These are phyloP conservation scores for Aspergillus proliferans DNA, from an alignment of 2,329 filamentous ascomycete genomes.

Conservation along the genomic window DNA sequence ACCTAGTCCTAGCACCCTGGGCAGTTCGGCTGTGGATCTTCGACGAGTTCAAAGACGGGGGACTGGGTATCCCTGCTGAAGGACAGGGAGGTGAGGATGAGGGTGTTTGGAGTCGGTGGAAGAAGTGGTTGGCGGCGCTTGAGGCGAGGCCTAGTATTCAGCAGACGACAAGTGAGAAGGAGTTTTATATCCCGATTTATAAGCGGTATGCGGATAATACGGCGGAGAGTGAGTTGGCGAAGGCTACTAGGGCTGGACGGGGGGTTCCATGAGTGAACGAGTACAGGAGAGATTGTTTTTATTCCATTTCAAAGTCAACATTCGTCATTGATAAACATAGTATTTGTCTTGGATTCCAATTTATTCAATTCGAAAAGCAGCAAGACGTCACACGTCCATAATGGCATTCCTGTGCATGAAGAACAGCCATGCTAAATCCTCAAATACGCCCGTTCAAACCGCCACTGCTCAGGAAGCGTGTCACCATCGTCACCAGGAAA, in stretches of 20 bases:
- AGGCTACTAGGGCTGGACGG: conserved; percentile 57
- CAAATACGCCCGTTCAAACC: too few species aligned
- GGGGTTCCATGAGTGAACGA: conserved; percentile 50
- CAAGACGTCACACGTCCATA: too few species aligned
- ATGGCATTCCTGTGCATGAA: too few species aligned
- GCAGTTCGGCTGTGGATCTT: conserved; percentile 65
- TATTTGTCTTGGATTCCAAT: too few species aligned
- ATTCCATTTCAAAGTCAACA: too few species aligned
- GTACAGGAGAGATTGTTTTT: too few species aligned
- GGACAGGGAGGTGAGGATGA: conserved; percentile 50
- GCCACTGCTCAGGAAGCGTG: too few species aligned
- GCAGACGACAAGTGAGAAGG: conserved; percentile 62
- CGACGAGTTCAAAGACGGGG: conserved; percentile 63
- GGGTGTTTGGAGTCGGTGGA: conserved; percentile 58
- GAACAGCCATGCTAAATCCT: too few species aligned
- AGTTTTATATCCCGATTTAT: conserved; percentile 64
- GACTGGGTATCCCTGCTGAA: conserved; percentile 44
- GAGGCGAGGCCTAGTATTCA: conserved; percentile 55
- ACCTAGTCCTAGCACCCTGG: conserved; percentile 68
- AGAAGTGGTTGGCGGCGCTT: conserved; percentile 57
- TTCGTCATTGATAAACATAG: too few species aligned
- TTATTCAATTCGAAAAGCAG: too few species aligned
- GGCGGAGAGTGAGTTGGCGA: conserved; percentile 56
- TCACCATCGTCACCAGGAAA: too few species aligned
- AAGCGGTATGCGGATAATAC: conserved; percentile 60